A percentile compares a stretch with the other conserved stretches of the same genome.
These are phyloP conservation scores for Hyphodiscus hymeniophilus DNA, from an alignment of 495 filamentous ascomycete genomes.

Conservation along the genomic window DNA sequence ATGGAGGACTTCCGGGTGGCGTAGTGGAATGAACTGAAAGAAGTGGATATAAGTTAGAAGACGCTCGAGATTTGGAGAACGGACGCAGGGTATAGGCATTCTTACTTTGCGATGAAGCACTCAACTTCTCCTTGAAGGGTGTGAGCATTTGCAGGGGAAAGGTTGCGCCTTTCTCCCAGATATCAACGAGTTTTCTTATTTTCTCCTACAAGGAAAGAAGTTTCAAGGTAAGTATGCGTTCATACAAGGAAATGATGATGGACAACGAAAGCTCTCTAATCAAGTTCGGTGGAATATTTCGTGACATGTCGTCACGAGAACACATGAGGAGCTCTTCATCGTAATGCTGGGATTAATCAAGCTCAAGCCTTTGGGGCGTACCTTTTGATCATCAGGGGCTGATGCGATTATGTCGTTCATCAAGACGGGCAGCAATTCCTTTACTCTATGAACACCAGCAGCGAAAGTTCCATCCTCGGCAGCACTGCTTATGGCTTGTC, in stretches of 20 bases:
- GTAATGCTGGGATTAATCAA: conserved; percentile 1
- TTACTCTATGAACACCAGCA: conserved; percentile 93
- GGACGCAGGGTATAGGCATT: not conserved
- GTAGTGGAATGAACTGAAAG: conserved; percentile 57
- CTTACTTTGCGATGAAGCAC: conserved; percentile 38
- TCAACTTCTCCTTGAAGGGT: conserved; percentile 79
- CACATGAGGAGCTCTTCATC: conserved; percentile 3
- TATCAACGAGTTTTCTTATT: conserved; percentile 91
- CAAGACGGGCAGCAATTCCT: conserved; percentile 80
- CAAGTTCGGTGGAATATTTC: not conserved
- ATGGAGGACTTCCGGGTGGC: conserved; percentile 69
- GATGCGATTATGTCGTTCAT: conserved; percentile 92
- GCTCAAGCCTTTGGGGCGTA: conserved; percentile 53
- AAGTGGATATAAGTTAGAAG: conserved; percentile 30
- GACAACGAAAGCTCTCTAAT: not conserved
- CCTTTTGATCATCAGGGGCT: conserved; percentile 95
- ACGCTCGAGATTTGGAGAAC: not conserved
- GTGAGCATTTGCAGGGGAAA: conserved; percentile 78
- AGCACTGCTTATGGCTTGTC: conserved; percentile 66
- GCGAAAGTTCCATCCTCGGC: conserved; percentile 87
- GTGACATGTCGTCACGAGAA: not conserved
- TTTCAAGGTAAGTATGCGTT: conserved; percentile 22
- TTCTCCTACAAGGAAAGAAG: conserved; percentile 65
- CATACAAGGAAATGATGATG: not conserved
- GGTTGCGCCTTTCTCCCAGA: conserved; percentile 93